These are phyloP conservation scores for Fistulifera pelliculosa DNA, from an alignment of 108 stramenopile genomes.

Conservation along the genomic window DNA sequence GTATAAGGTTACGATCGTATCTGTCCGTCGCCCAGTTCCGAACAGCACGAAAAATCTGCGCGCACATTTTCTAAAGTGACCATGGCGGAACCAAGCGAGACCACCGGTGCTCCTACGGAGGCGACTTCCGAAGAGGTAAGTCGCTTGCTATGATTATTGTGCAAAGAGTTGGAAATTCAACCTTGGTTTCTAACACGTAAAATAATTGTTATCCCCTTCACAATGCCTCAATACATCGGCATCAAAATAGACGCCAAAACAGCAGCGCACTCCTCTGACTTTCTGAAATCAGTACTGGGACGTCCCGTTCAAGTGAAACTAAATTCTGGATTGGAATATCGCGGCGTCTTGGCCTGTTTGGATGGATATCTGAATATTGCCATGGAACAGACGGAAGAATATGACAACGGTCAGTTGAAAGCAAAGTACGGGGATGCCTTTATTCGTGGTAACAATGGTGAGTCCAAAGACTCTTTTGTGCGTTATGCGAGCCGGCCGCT, in stretches of 20 bases:
- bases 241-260: slow-evolving; percentile 7
- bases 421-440: slow-evolving; percentile 99
- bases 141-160: too few species aligned
- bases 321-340: slow-evolving; percentile 93
- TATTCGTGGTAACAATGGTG: slow-evolving; percentile 98
- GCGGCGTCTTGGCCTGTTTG: slow-evolving; percentile 95
- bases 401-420: slow-evolving; percentile 92
- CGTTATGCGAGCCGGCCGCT: not conserved
- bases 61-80: too few species aligned
- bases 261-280: slow-evolving; percentile 82
- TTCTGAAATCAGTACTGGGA: slow-evolving; percentile 85
- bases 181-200: too few species aligned
- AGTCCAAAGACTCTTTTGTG: not conserved
- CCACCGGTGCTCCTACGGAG: too few species aligned
- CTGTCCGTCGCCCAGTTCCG: too few species aligned
- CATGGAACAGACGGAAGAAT: slow-evolving; percentile 99
- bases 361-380: slow-evolving; percentile 99
- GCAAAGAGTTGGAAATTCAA: too few species aligned
- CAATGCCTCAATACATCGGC: too few species aligned
- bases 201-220: too few species aligned
- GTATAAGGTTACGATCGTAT: too few species aligned
- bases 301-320: slow-evolving; percentile 92
- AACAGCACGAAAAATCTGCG: too few species aligned
- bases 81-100: too few species aligned
- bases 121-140: too few species aligned